These are phyloP conservation scores for Colletotrichum incanum DNA, from an alignment of 2,329 filamentous ascomycete genomes.

Conservation along the genomic window DNA sequence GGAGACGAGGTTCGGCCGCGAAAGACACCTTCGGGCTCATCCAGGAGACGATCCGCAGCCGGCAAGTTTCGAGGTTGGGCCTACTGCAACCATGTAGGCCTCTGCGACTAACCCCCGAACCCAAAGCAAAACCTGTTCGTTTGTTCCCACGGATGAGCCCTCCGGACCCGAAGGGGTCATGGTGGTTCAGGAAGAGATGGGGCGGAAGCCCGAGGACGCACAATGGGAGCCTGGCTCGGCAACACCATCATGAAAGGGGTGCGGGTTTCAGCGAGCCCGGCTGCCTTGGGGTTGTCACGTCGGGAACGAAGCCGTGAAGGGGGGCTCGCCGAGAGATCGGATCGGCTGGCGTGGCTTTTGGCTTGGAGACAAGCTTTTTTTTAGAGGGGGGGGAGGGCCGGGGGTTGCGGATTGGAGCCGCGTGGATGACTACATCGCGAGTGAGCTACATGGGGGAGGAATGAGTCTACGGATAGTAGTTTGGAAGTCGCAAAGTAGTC, in stretches of 20 bases:
- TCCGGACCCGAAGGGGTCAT: neutral
- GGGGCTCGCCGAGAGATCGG: constrained; percentile 10
- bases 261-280: neutral
- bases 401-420: neutral
- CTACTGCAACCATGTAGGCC: neutral
- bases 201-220: neutral
- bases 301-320: constrained; percentile 11
- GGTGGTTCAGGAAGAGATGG: too few species aligned
- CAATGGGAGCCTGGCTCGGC: neutral
- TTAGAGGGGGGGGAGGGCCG: neutral
- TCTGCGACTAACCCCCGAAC: neutral
- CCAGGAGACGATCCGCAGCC: neutral
- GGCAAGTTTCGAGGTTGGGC: neutral
- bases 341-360: neutral
- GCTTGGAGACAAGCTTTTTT: constrained; percentile 17
- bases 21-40: neutral
- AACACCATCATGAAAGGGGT: neutral
- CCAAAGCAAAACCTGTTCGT: neutral
- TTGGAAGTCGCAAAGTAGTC: neutral
- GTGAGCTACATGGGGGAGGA: neutral
- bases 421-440: neutral
- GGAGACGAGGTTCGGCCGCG: neutral
- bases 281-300: neutral
- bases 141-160: neutral
- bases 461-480: neutral